Evolutionary conservation across 2,329 filamentous ascomycete species (phyloP), one percentile per base, ranked within the genome.

Genomic region (Thelonectria blattea): DNA sequence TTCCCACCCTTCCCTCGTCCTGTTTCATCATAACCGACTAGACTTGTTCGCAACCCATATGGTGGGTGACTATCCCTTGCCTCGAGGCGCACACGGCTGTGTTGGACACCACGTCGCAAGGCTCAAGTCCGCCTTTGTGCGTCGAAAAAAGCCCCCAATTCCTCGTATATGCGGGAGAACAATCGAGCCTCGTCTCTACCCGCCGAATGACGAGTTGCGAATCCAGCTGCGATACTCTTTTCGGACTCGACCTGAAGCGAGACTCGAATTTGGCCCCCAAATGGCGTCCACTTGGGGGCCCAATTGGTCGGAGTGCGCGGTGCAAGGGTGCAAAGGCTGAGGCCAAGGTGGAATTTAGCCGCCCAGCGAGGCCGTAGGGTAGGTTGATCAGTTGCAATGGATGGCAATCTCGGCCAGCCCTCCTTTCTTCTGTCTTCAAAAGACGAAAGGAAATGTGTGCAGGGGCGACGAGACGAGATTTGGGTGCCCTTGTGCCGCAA

Each of bases 261-360:
- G 48, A 34, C 30, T 47, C 46, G 46, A 8, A 8, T 47, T 30
- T 24, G 47, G 52, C 46, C 52, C 57, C 52, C 52, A 60, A 55
- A 46, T 24, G 14, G 42, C 22, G 42, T 24, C 30, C 39, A 42
- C 7, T n/a, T 49, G 30, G n/a, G 43, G 43, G 30, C 30, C 52
- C 43, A 24, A 55, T 9, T 39, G 17, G 27, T 39, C 42, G 48
- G 48, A 18, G 34, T 56, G 22, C 14, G 47, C 52, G 52, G 52
- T 10, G 42, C 34, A 45, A 14, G 52, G 17, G 42, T 48, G n/a
- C 4, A 18, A n/a, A 12, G 34, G 14, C 43, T 12, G 48, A 34
- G 20, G 41, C 51, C 46, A 41, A 46, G 39, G 57, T 41, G n/a
- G 42, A 24, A 34, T 56, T 48, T 47, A 10, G 42, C 8, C 15